Conservation (phyloP, 257 asterid species). For the Rauvolfia tetraphylla region DNA sequence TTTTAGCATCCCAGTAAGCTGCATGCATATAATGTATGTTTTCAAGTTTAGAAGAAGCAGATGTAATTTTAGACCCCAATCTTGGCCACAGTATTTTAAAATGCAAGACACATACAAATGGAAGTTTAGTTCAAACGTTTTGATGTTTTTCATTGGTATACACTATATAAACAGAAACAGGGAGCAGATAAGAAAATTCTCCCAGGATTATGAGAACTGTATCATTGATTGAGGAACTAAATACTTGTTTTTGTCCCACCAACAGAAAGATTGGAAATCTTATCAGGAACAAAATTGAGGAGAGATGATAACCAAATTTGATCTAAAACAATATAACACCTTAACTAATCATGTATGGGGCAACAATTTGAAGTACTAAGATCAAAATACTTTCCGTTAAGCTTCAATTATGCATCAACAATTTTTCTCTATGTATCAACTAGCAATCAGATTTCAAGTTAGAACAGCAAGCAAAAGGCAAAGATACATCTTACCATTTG, state of each 20-base stretch:
- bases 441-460: not conserved
- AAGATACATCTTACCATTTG: slow-evolving; percentile 64
- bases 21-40: slow-evolving; percentile 16
- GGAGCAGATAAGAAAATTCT: not conserved
- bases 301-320: not conserved
- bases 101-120: not conserved
- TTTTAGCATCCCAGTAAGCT: slow-evolving; percentile 87
- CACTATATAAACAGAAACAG: not conserved
- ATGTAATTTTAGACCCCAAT: not conserved
- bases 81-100: not conserved
- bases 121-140: not conserved
- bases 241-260: not conserved
- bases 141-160: not conserved
- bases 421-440: not conserved
- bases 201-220: not conserved
- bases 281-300: not conserved
- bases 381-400: not conserved
- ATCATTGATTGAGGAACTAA: not conserved
- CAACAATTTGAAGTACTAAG: not conserved
- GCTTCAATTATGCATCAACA: slow-evolving; percentile 2
- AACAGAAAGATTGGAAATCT: not conserved
- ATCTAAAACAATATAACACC: not conserved
- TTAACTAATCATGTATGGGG: not conserved
- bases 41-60: slow-evolving; percentile 6
- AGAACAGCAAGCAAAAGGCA: not conserved